phyloP scores from a whole-genome alignment of 768 basidiomycete genomes.

The Tricholoma sp. region DNA sequence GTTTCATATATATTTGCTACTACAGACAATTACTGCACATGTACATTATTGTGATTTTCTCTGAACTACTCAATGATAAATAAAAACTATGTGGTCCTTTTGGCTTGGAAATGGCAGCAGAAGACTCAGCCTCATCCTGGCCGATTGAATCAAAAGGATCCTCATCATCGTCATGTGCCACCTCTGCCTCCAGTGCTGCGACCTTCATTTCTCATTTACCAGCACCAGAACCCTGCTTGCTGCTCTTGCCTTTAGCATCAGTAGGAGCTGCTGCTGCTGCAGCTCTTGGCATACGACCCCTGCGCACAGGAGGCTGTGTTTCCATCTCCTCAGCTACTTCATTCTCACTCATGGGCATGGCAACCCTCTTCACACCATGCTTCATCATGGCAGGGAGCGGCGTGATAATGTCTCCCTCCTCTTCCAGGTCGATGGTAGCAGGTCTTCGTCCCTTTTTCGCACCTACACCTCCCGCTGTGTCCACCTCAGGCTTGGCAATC shows the following conservation, averaged over 20 bases:
- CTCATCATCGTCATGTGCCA: slow-evolving; percentile 6
- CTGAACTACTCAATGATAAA: no score
- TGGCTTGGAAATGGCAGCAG: slow-evolving; percentile 10
- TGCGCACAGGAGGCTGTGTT: slow-evolving; percentile 1
- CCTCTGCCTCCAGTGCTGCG: slow-evolving; percentile 8
- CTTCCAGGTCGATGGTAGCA: slow-evolving; percentile 4
- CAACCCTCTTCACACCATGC: slow-evolving; percentile 5
- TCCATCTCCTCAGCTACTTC: neutral
- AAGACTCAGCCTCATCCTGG: slow-evolving; percentile 9
- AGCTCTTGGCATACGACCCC: slow-evolving; percentile 6
- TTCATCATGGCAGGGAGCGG: neutral
- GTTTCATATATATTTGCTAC: no score
- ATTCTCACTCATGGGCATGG: neutral
- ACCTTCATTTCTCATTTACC: slow-evolving; percentile 14
- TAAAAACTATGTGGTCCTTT: no score
- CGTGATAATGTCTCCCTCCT: neutral
- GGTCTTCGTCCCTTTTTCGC: slow-evolving; percentile 18
- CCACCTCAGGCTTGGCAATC: slow-evolving; percentile 13
- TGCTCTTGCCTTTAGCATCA: slow-evolving; percentile 1
- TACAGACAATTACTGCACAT: no score
- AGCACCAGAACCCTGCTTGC: slow-evolving; percentile 9
- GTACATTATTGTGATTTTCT: no score
- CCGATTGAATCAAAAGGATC: slow-evolving; percentile 16
- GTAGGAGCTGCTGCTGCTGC: no score
- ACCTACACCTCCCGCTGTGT: neutral